A percentile compares a stretch with the other conserved stretches of the same genome.
phyloP scores from a whole-genome alignment of 306 rosid species.

The Trifolium dubium region DNA sequence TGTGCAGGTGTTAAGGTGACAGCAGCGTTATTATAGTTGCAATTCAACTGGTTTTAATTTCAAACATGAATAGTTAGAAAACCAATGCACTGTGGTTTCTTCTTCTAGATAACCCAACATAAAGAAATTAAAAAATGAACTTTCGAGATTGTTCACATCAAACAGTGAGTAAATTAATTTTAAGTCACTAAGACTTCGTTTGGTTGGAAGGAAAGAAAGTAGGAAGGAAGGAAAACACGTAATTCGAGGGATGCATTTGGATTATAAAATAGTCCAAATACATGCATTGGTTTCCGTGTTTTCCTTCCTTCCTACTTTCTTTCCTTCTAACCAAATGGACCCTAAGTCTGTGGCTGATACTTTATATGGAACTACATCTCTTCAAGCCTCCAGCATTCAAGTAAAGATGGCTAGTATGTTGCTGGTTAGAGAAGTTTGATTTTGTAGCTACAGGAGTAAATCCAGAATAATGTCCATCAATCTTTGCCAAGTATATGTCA shows the following conservation, averaged over 20 bases:
- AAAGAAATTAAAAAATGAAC: not conserved
- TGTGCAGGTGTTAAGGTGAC: not conserved
- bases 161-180: conserved; percentile 34
- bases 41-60: not conserved
- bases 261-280: too few relatives aligned
- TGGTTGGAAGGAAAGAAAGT: too few relatives aligned
- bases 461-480: conserved; percentile 61
- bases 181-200: conserved; percentile 12
- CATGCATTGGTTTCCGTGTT: too few relatives aligned
- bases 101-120: too few relatives aligned
- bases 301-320: too few relatives aligned
- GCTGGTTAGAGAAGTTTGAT: conserved; percentile 36
- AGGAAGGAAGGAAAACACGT: too few relatives aligned
- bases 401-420: conserved; percentile 50
- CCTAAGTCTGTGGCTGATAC: too few relatives aligned
- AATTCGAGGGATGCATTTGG: too few relatives aligned
- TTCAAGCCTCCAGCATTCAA: conserved; percentile 50
- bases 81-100: too few relatives aligned
- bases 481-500: conserved; percentile 60
- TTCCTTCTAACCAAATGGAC: too few relatives aligned
- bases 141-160: conserved; percentile 10
- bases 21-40: conserved; percentile 1
- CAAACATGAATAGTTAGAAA: not conserved
- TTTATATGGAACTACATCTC: conserved; percentile 42
- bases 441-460: conserved; percentile 54